phyloP scores from a whole-genome alignment of 2,329 filamentous ascomycete species.

The Metarhizium sp. region DNA sequence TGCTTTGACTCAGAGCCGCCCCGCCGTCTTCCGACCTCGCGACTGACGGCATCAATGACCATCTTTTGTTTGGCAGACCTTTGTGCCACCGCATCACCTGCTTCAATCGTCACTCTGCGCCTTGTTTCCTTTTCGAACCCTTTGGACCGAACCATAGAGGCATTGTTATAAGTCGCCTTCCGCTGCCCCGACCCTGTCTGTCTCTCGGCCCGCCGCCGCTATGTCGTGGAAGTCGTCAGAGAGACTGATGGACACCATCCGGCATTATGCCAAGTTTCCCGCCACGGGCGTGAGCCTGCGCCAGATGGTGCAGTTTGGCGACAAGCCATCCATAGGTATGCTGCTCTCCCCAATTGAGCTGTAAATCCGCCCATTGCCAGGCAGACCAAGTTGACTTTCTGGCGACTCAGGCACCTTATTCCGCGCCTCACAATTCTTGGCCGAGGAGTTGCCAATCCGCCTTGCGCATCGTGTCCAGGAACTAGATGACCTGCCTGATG shows the following conservation, averaged over 20 bases:
- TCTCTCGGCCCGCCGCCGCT: slow-evolving; percentile 31
- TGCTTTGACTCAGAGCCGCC: slow-evolving; percentile 14
- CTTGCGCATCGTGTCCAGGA: slow-evolving; percentile 95
- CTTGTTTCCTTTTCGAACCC: neutral
- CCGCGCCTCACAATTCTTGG: slow-evolving; percentile 94
- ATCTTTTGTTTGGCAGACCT: neutral
- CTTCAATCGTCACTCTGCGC: neutral
- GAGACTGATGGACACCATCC: slow-evolving; percentile 91
- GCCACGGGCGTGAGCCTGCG: slow-evolving; percentile 92
- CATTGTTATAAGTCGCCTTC: neutral
- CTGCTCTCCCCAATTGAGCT: slow-evolving; percentile 28
- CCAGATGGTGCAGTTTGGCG: slow-evolving; percentile 99
- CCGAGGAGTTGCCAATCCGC: slow-evolving; percentile 94
- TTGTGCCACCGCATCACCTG: neutral
- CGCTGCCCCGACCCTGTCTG: neutral
- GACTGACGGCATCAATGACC: slow-evolving; percentile 3
- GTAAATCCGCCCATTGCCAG: slow-evolving; percentile 64
- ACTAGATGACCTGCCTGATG: slow-evolving; percentile 84
- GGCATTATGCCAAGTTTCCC: slow-evolving; percentile 93
- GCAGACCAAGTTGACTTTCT: slow-evolving; percentile 6
- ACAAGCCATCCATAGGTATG: slow-evolving; percentile 81
- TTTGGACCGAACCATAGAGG: neutral
- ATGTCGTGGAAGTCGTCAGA: slow-evolving; percentile 95
- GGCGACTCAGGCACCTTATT: slow-evolving; percentile 70
- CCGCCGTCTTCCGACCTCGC: slow-evolving; percentile 9